Evolutionary conservation across 225 moss, liverwort and hornwort species (phyloP), one percentile per base, ranked within the genome.

Genomic region (Anthoceros angustus): DNA sequence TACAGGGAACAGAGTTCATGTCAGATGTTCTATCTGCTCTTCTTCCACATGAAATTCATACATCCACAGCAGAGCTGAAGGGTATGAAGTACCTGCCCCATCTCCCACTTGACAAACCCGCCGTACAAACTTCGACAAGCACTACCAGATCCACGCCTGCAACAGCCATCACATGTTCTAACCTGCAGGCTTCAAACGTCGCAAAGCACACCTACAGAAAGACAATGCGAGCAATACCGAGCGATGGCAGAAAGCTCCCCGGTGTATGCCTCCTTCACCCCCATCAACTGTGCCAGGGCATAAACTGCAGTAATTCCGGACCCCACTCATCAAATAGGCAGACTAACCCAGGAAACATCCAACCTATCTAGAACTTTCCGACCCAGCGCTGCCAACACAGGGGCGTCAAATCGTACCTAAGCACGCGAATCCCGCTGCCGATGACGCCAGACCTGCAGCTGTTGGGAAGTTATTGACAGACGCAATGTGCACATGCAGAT

Each of bases 401-500:
- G 14, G 55, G 7, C 23, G 18, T 65, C 26, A 40, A 39, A 50
- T 12, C 50, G 32, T 60, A 98, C 98, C 98, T 80, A 98, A 80
- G 78, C 92, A 98, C 41, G 98, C 92, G 66, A 98, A 98, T 23
- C 92, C 98, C 45, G 98, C 98, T 70, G 98, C 98, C 62, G 98
- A 98, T 64, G 98, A 98, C 21, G 98, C 98, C 64, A 98, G 72
- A 25, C 98, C 98, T 4, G 98, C 98, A 70, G 98, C 98, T 12
- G 92, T 92, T 20, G 98, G 98, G 61, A 98, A 98, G 76, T 98
- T 98, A 62, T 98, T 98, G 70, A 87, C 91, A 0, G 98, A 98
- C 39, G 98, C 92, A 66, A 98, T 87, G 63, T 98, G 92, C 63
- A 98, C 76, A 39, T 76, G 71, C 69, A 98, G 39, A 42, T 66